These are phyloP conservation scores for Nemania sp. DNA, from an alignment of 2,329 filamentous ascomycete species.

Conservation along the genomic window DNA sequence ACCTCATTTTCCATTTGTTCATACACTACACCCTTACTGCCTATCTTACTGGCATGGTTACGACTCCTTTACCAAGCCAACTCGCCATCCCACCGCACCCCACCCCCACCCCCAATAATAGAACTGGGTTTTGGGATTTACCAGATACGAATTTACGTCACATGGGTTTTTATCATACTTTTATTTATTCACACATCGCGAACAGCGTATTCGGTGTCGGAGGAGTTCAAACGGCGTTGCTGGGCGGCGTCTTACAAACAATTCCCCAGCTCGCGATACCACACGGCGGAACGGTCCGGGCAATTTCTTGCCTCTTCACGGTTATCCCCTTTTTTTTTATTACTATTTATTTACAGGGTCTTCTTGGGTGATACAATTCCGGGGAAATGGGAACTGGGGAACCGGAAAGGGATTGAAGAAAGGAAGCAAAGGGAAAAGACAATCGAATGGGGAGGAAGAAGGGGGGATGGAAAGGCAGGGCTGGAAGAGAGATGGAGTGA, in stretches of 20 bases:
- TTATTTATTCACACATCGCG: constrained; percentile 26
- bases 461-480: neutral
- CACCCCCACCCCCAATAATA: constrained; percentile 17
- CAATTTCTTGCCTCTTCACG: constrained; percentile 23
- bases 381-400: constrained; percentile 13
- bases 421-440: constrained; percentile 19
- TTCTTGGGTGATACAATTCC: constrained; percentile 22
- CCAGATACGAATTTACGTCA: constrained; percentile 39
- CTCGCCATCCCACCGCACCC: constrained; percentile 4
- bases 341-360: constrained; percentile 4
- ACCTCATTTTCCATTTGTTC: constrained; percentile 46
- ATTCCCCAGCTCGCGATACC: constrained; percentile 40
- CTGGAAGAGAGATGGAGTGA: neutral
- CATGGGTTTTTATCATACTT: constrained; percentile 29
- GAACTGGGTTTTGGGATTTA: constrained; percentile 24
- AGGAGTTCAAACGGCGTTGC: constrained; percentile 43
- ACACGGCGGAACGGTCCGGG: constrained; percentile 31
- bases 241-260: constrained; percentile 41
- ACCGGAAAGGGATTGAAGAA: neutral
- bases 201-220: constrained; percentile 36
- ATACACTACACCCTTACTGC: constrained; percentile 33
- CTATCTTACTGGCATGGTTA: constrained; percentile 19
- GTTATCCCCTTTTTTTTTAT: constrained; percentile 10
- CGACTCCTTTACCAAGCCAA: constrained; percentile 2
- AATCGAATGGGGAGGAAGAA: neutral